Conservation (phyloP, 345 rosid species). For the Salix koriyanagi region DNA sequence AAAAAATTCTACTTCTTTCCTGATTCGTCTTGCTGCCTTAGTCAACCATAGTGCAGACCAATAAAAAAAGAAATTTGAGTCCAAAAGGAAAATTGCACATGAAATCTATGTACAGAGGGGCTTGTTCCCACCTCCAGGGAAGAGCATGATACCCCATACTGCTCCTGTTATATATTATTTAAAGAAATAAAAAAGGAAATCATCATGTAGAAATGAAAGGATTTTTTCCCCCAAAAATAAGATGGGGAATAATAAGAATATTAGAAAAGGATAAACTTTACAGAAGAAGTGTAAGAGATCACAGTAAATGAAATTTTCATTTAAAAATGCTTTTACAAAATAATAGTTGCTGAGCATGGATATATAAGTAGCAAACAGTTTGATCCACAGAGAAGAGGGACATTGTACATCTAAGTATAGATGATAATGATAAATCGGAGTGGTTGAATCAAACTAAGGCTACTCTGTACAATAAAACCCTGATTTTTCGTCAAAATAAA, state of each 20-base stretch:
- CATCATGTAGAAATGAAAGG: not conserved
- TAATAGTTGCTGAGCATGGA: not conserved
- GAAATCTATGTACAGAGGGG: conserved; percentile 62
- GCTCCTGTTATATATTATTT: conserved; percentile 49
- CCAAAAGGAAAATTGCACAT: conserved; percentile 43
- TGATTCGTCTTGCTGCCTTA: not conserved
- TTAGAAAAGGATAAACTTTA: not conserved
- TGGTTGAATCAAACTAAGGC: not conserved
- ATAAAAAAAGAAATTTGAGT: not conserved
- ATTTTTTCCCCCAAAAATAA: not conserved
- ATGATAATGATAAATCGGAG: not conserved
- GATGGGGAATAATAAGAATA: not conserved
- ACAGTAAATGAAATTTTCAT: not conserved
- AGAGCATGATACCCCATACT: conserved; percentile 53
- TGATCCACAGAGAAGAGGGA: not conserved
- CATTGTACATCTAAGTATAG: not conserved
- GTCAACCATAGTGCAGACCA: not conserved
- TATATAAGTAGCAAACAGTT: not conserved
- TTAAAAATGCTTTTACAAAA: not conserved
- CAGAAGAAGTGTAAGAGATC: not conserved
- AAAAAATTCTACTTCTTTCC: not conserved
- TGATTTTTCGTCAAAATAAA: not conserved
- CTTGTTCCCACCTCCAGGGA: conserved; percentile 45
- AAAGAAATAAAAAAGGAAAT: not conserved
- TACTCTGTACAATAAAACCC: not conserved